Percentiles rank a stretch among this genome's conserved stretches.
These are phyloP conservation scores for Friedmanniomyces endolithicus DNA, from an alignment of 495 filamentous ascomycete species.

Conservation along the genomic window DNA sequence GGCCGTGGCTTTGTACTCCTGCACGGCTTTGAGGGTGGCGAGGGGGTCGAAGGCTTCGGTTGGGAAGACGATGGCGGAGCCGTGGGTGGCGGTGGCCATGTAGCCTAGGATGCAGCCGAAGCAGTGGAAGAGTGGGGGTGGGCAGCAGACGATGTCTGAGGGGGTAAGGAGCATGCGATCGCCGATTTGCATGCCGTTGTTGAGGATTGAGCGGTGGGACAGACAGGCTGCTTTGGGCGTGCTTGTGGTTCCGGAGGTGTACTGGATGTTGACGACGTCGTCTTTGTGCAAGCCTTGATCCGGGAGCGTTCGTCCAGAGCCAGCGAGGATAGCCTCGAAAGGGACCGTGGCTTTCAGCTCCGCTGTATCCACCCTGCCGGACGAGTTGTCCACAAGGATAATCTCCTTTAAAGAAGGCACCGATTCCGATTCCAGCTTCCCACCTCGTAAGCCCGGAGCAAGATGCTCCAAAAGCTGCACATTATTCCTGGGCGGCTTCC, in stretches of 20 bases:
- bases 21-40: conserved; percentile 56
- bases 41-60: conserved; percentile 74
- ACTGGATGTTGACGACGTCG: conserved; percentile 90
- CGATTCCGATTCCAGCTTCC: conserved; percentile 46
- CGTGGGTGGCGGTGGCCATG: conserved; percentile 88
- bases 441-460: conserved; percentile 43
- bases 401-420: conserved; percentile 61
- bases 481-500: conserved; percentile 70
- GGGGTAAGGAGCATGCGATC: conserved; percentile 67
- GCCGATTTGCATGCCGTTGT: conserved; percentile 76
- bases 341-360: conserved; percentile 38
- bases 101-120: conserved; percentile 86
- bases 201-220: conserved; percentile 71
- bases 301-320: conserved; percentile 24
- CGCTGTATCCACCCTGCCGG: conserved; percentile 41
- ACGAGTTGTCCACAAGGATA: conserved; percentile 71
- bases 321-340: conserved; percentile 46
- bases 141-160: conserved; percentile 66
- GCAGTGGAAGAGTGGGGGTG: conserved; percentile 84
- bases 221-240: conserved; percentile 87
- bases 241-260: conserved; percentile 86
- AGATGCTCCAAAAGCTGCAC: conserved; percentile 53
- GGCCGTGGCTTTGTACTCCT: conserved; percentile 66
- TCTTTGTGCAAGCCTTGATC: conserved; percentile 42
- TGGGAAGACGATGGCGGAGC: conserved; percentile 69